A percentile compares a stretch with the other conserved stretches of the same genome.
These are phyloP conservation scores for Stemphylium lycopersici DNA, from an alignment of 2,329 filamentous ascomycete genomes.

Conservation along the genomic window DNA sequence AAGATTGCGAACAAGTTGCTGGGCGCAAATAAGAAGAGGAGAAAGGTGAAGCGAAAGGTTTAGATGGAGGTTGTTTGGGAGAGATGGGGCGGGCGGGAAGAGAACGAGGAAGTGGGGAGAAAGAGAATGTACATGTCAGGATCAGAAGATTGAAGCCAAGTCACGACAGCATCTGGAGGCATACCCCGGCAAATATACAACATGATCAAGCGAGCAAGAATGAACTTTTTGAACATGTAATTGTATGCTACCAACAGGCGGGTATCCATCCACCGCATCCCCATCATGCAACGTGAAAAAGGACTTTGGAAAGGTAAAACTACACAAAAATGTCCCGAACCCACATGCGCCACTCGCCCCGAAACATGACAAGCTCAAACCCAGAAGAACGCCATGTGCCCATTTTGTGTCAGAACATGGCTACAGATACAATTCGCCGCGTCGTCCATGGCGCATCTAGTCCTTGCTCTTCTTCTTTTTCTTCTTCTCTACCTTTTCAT, in stretches of 20 bases:
- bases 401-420: conserved; percentile 23
- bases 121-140: not conserved
- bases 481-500: conserved; percentile 62
- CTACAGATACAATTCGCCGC: conserved; percentile 13
- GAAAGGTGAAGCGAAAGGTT: conserved; percentile 19
- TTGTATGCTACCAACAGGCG: conserved; percentile 26
- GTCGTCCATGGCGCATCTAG: conserved; percentile 27
- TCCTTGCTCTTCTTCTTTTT: conserved; percentile 65
- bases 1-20: conserved; percentile 39
- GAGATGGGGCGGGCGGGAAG: too few relatives aligned
- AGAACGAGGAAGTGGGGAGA: too few relatives aligned
- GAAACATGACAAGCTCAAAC: conserved; percentile 22
- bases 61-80: not conserved
- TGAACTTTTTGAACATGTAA: conserved; percentile 18
- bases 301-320: conserved; percentile 11
- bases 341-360: conserved; percentile 24
- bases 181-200: not conserved
- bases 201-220: not conserved
- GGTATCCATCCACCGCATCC: conserved; percentile 28
- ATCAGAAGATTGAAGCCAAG: not conserved
- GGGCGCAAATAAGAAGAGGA: conserved; percentile 36
- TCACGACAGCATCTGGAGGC: not conserved
- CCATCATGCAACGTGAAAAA: conserved; percentile 29
- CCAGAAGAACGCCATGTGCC: conserved; percentile 23
- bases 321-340: conserved; percentile 18